These are phyloP conservation scores for Smittium mucronatum DNA, from an alignment of 371 early-diverging fungal genomes.

Conservation along the genomic window DNA sequence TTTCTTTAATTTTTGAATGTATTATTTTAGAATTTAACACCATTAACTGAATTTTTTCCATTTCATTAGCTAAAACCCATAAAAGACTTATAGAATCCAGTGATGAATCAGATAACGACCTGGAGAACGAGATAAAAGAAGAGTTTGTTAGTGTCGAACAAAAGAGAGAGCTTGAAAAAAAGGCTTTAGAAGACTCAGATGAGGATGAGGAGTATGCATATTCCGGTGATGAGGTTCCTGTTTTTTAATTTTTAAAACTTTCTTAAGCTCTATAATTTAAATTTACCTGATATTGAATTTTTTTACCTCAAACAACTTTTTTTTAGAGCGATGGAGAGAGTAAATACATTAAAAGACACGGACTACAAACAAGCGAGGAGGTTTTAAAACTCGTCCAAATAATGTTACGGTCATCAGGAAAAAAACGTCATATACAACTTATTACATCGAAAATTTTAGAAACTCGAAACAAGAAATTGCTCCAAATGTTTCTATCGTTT, in stretches of 20 bases:
- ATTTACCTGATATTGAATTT: background rate
- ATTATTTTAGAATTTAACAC: too few species aligned
- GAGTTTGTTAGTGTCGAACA: slow-evolving; percentile 22
- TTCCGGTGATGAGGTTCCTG: slow-evolving; percentile 21
- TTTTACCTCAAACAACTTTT: too few species aligned
- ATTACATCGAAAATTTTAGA: slow-evolving; percentile 37
- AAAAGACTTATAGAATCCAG: background rate
- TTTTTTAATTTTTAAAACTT: background rate
- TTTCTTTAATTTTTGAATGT: background rate
- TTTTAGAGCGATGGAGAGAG: slow-evolving; percentile 18
- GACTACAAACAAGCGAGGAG: slow-evolving; percentile 41
- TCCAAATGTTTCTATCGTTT: slow-evolving; percentile 39
- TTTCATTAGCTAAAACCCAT: background rate
- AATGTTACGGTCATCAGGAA: slow-evolving; percentile 47
- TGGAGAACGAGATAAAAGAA: slow-evolving; percentile 30
- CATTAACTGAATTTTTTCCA: too few species aligned
- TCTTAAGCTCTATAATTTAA: background rate
- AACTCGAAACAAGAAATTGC: slow-evolving; percentile 34
- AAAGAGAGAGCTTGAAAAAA: slow-evolving; percentile 31
- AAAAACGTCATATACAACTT: slow-evolving; percentile 38
- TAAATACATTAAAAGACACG: slow-evolving; percentile 16
- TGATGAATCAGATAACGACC: slow-evolving; percentile 38
- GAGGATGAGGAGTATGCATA: slow-evolving; percentile 32
- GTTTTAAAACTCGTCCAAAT: slow-evolving; percentile 49
- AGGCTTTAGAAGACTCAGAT: slow-evolving; percentile 14